Evolutionary conservation across 148 eudicot species (phyloP).

Genomic region (Suaeda aralocaspica): DNA sequence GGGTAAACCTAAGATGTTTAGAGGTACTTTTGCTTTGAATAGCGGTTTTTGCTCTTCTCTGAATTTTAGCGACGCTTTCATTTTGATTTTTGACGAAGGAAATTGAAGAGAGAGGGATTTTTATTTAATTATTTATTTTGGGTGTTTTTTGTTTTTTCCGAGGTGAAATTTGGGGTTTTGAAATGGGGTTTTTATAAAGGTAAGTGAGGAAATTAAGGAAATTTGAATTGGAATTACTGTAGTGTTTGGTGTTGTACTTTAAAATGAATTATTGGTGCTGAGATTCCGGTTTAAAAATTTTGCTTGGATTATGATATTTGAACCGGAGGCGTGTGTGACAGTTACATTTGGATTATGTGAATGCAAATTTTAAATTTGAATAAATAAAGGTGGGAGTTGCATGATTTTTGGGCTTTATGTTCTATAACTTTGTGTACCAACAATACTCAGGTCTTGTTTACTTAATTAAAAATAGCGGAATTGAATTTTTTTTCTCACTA

Average conservation of each 20-base stretch:
- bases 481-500: no score
- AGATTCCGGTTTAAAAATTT: no score
- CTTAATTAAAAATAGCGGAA: no score
- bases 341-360: neutral
- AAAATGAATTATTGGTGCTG: no score
- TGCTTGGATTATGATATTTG: no score
- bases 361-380: neutral
- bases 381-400: no score
- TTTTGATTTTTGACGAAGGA: constrained; percentile 23
- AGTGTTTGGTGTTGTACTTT: no score
- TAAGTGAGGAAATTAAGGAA: neutral
- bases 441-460: no score
- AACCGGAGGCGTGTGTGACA: no score
- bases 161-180: neutral
- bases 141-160: constrained; percentile 3
- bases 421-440: no score
- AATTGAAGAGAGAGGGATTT: no score
- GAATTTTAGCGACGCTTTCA: constrained; percentile 87
- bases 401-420: neutral
- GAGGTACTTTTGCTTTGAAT: constrained; percentile 67
- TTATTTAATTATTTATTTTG: neutral
- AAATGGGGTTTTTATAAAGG: neutral
- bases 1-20: constrained; percentile 57
- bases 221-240: neutral
- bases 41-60: constrained; percentile 80